phyloP scores from a whole-genome alignment of 2,329 filamentous ascomycete species.

The Ilyonectria robusta region DNA sequence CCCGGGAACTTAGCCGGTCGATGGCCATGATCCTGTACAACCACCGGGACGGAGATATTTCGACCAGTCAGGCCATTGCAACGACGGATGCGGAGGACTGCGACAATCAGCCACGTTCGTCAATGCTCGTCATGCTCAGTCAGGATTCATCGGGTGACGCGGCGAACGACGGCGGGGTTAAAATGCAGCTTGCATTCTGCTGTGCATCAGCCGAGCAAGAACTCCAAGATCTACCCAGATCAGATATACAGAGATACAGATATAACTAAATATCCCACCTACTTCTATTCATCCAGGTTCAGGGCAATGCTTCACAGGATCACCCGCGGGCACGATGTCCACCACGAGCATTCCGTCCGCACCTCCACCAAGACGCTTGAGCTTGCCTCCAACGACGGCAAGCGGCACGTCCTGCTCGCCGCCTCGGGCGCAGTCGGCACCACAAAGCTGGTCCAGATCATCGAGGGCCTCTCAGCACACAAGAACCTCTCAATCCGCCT shows the following conservation, averaged over 20 bases:
- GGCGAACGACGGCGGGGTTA: constrained; percentile 43
- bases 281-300: background rate
- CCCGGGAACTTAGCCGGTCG: too few relatives aligned
- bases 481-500: constrained; percentile 83
- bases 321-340: background rate
- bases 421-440: constrained; percentile 79
- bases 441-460: constrained; percentile 83
- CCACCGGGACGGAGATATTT: too few relatives aligned
- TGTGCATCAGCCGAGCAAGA: background rate
- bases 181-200: constrained; percentile 14
- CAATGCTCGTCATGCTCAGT: constrained; percentile 28
- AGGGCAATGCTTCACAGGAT: constrained; percentile 41
- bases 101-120: constrained; percentile 28
- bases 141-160: constrained; percentile 40
- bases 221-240: constrained; percentile 10
- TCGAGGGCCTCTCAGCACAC: constrained; percentile 67
- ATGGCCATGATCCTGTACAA: too few relatives aligned
- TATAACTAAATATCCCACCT: background rate
- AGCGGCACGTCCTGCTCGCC: constrained; percentile 59
- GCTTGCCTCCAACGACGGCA: constrained; percentile 55
- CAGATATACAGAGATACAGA: constrained; percentile 1
- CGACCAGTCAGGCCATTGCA: constrained; percentile 22
- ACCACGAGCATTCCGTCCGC: constrained; percentile 42
- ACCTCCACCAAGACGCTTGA: constrained; percentile 52
- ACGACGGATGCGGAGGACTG: constrained; percentile 26